Conservation (phyloP, 208 protist species). For the Trypanosoma scelopori region DNA sequence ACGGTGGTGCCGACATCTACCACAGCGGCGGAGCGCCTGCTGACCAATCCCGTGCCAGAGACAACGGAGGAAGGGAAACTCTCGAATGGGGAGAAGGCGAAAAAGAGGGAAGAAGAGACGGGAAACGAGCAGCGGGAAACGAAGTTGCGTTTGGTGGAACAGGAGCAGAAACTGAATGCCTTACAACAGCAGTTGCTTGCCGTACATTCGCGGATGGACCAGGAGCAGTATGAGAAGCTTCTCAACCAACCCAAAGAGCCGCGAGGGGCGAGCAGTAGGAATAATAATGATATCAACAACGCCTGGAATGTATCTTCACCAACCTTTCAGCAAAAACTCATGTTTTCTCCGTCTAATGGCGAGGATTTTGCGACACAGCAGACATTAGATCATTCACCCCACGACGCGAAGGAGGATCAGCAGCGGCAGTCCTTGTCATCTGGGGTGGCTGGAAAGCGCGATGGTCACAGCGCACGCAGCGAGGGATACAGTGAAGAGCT, state of each 20-base stretch:
- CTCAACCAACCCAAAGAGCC: background rate
- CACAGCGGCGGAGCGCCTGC: background rate
- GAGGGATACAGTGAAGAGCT: conserved; percentile 23
- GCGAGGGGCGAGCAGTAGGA: background rate
- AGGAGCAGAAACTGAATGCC: conserved; percentile 25
- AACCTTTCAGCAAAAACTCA: background rate
- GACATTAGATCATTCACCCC: background rate
- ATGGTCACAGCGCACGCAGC: background rate
- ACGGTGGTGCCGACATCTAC: conserved; percentile 28
- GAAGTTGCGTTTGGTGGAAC: conserved; percentile 14
- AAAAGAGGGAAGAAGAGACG: background rate
- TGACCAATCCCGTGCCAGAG: conserved; percentile 4
- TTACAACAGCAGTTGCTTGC: conserved; percentile 25
- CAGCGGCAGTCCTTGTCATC: background rate
- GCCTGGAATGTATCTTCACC: background rate
- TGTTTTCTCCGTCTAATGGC: no score
- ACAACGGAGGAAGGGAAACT: background rate
- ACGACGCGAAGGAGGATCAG: background rate
- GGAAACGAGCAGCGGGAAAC: background rate
- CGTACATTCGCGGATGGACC: conserved; percentile 23
- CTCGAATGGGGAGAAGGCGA: no score
- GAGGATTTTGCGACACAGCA: background rate
- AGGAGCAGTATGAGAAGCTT: conserved; percentile 25
- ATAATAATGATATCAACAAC: background rate
- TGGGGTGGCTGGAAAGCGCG: no score